Conservation (phyloP, 2,329 filamentous ascomycete species). For the Alternaria sp. region DNA sequence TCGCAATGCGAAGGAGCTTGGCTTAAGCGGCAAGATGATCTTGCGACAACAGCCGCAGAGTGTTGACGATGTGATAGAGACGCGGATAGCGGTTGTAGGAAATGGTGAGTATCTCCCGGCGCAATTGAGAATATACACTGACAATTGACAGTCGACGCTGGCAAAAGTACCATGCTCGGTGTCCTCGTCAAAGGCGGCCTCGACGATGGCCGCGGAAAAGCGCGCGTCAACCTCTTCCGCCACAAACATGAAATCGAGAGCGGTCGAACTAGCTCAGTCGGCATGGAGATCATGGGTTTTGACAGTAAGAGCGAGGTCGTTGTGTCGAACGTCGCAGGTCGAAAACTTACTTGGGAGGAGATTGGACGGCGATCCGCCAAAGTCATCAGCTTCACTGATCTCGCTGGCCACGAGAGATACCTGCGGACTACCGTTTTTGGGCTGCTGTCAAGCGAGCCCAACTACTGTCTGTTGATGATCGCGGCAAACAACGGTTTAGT, state of each 20-base stretch:
- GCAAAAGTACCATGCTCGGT: constrained; percentile 94
- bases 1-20: constrained; percentile 70
- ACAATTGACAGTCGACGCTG: constrained; percentile 74
- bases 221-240: constrained; percentile 92
- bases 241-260: constrained; percentile 99
- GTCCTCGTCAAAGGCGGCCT: constrained; percentile 94
- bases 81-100: constrained; percentile 92
- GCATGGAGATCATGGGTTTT: constrained; percentile 97
- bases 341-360: constrained; percentile 94
- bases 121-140: constrained; percentile 1
- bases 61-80: constrained; percentile 91
- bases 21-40: constrained; percentile 84
- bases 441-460: constrained; percentile 89
- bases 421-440: constrained; percentile 96
- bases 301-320: constrained; percentile 85
- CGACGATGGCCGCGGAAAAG: constrained; percentile 92
- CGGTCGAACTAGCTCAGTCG: constrained; percentile 92
- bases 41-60: constrained; percentile 75
- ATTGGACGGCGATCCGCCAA: constrained; percentile 94
- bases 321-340: constrained; percentile 78
- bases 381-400: constrained; percentile 94
- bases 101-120: constrained; percentile 67
- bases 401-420: constrained; percentile 95
- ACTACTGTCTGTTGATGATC: constrained; percentile 98
- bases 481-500: constrained; percentile 96